These are phyloP conservation scores for Durusdinium trenchii DNA, from an alignment of 73 alveolate genomes.

Conservation along the genomic window DNA sequence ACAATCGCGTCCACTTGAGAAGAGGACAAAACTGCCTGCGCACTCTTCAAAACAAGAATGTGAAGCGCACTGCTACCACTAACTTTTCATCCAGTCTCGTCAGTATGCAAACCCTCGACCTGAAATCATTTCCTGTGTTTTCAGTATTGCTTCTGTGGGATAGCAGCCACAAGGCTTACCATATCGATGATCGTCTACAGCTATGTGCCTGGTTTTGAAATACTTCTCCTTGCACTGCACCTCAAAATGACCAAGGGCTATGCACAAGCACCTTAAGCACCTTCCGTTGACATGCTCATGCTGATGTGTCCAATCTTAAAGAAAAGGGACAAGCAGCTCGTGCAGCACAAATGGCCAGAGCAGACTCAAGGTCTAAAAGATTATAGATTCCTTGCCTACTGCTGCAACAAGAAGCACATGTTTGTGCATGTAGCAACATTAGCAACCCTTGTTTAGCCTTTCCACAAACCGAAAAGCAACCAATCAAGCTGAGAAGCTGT, in stretches of 20 bases:
- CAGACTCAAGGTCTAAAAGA: too few species aligned
- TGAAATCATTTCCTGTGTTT: too few species aligned
- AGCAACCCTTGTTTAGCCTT: not conserved
- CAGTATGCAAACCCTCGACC: too few species aligned
- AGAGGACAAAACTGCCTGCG: slow-evolving; percentile 60
- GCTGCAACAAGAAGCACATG: too few species aligned
- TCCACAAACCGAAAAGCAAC: not conserved
- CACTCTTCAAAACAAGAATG: too few species aligned
- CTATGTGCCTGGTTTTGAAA: slow-evolving; percentile 45
- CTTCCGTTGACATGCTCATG: not conserved
- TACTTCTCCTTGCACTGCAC: slow-evolving; percentile 80
- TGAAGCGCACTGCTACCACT: too few species aligned
- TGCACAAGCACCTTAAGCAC: not conserved
- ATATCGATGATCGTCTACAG: not conserved
- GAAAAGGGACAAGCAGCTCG: too few species aligned
- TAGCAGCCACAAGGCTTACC: too few species aligned
- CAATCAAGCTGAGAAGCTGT: not conserved
- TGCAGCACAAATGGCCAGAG: too few species aligned
- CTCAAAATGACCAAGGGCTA: not conserved
- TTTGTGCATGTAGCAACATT: not conserved
- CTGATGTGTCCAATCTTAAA: not conserved
- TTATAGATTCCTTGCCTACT: too few species aligned
- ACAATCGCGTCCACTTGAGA: slow-evolving; percentile 63
- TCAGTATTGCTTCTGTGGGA: too few species aligned
- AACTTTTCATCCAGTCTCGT: too few species aligned